Conservation (phyloP, 2,329 filamentous ascomycete species). For the Fusarium mangiferae region DNA sequence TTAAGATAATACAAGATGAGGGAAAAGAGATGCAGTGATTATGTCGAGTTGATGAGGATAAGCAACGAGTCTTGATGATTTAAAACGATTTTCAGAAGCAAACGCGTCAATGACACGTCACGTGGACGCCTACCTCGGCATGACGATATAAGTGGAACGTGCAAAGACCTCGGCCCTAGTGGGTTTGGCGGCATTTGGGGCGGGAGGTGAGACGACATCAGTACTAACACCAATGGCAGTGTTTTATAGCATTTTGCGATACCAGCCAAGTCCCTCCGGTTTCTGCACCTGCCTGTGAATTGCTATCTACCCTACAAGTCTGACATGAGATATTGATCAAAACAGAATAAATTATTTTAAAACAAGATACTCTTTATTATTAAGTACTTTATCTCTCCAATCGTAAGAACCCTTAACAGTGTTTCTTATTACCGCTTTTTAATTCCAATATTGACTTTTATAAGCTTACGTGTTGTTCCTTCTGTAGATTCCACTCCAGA, state of each 20-base stretch:
- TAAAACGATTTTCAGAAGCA: conserved; percentile 9
- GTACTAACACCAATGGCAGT: accelerated
- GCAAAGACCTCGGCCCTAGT: not conserved
- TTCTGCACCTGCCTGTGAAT: not conserved
- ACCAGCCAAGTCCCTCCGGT: not conserved
- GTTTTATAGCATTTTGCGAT: accelerated
- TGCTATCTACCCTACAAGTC: not conserved
- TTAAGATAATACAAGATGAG: not conserved
- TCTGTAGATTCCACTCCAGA: accelerated
- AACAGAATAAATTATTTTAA: not conserved
- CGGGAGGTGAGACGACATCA: not conserved
- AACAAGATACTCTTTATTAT: not conserved
- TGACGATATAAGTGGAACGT: not conserved
- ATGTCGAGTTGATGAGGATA: not conserved
- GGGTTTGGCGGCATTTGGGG: not conserved
- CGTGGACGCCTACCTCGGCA: conserved; percentile 11
- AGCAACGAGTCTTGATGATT: not conserved
- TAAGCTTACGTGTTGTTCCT: not conserved
- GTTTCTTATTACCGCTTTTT: not conserved
- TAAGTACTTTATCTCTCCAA: not conserved
- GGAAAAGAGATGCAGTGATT: not conserved
- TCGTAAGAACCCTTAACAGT: accelerated
- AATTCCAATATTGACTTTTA: not conserved
- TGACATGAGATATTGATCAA: not conserved
- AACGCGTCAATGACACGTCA: not conserved